Conservation (phyloP, 148 eudicot species). For the Amaranthus cruentus region DNA sequence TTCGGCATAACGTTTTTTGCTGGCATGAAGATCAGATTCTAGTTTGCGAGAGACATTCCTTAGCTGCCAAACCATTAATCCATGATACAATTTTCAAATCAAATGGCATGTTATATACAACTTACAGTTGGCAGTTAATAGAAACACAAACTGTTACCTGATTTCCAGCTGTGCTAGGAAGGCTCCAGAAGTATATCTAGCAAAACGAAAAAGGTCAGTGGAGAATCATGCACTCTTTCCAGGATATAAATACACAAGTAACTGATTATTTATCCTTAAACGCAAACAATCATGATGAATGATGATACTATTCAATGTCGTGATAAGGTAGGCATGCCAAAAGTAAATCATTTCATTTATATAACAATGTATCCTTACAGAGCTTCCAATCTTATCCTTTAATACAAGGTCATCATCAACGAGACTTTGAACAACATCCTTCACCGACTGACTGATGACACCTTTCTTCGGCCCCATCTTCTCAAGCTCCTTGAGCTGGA, state of each 20-base stretch:
- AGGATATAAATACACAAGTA: neutral
- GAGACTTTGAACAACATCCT: slow-evolving; percentile 90
- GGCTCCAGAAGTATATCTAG: slow-evolving; percentile 97
- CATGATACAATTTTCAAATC: slow-evolving; percentile 7
- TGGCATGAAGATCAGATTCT: slow-evolving; percentile 65
- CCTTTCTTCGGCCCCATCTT: slow-evolving; percentile 96
- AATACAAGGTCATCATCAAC: slow-evolving; percentile 97
- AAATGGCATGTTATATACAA: neutral
- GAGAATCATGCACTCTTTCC: neutral
- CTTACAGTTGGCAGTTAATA: neutral
- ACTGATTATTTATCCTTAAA: neutral
- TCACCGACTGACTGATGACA: slow-evolving; percentile 91
- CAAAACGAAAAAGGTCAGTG: slow-evolving; percentile 14
- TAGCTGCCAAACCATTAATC: slow-evolving; percentile 42
- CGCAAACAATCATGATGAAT: neutral
- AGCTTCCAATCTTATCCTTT: slow-evolving; percentile 94
- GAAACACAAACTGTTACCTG: slow-evolving; percentile 47
- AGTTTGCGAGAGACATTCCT: slow-evolving; percentile 66
- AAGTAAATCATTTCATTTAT: slow-evolving; percentile 8
- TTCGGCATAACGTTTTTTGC: slow-evolving; percentile 63
- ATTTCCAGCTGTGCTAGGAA: slow-evolving; percentile 98
- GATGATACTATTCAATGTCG: slow-evolving; percentile 1
- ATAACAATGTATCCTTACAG: slow-evolving; percentile 41
- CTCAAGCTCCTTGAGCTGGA: slow-evolving; percentile 97
- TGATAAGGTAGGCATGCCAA: neutral